phyloP scores from a whole-genome alignment of 495 filamentous ascomycete genomes.

The Aspergillus nidulans region DNA sequence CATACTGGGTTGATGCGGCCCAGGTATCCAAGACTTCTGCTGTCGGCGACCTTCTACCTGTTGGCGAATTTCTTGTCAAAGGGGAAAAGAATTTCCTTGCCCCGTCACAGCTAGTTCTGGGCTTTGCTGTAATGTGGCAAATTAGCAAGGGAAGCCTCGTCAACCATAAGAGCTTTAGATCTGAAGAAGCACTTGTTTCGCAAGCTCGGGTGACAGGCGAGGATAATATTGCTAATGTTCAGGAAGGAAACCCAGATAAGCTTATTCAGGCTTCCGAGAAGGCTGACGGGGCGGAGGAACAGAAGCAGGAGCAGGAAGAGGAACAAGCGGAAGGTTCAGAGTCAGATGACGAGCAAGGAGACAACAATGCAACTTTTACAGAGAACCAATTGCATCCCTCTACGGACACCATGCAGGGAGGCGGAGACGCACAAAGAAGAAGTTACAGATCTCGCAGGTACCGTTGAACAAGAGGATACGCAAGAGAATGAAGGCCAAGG shows the following conservation, averaged over 20 bases:
- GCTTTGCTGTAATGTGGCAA: conserved; percentile 81
- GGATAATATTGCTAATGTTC: not conserved
- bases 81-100: conserved; percentile 89
- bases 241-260: not conserved
- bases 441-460: conserved; percentile 26
- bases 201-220: conserved; percentile 5
- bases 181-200: conserved; percentile 26
- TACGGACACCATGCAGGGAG: conserved; percentile 23
- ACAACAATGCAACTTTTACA: conserved; percentile 15
- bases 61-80: conserved; percentile 71
- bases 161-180: conserved; percentile 62
- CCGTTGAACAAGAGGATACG: conserved; percentile 22
- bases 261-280: conserved; percentile 6
- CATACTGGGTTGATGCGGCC: conserved; percentile 86
- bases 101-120: conserved; percentile 80
- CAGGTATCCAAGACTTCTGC: conserved; percentile 81
- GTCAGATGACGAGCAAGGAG: conserved; percentile 31
- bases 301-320: conserved; percentile 16
- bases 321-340: conserved; percentile 16
- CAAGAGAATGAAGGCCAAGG: conserved; percentile 24
- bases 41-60: conserved; percentile 71
- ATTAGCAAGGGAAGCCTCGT: conserved; percentile 84
- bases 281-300: too few relatives aligned
- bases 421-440: conserved; percentile 28
- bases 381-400: conserved; percentile 31